Conservation (phyloP, 441 rosid species). For the Gossypium gossypioides region DNA sequence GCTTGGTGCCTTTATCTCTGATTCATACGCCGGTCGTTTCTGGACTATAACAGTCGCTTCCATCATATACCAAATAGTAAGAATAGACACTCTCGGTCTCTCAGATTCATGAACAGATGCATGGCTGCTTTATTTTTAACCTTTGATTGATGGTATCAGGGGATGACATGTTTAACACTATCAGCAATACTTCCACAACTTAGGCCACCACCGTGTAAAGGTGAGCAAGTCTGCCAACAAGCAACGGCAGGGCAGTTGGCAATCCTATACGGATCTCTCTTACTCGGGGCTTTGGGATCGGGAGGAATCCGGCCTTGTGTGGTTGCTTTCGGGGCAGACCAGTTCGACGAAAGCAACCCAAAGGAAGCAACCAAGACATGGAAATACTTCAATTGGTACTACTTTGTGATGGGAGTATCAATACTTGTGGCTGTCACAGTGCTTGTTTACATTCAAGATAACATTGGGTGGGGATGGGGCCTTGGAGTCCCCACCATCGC, state of each 20-base stretch:
- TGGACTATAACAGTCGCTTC: constrained; percentile 75
- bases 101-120: too few species aligned
- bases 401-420: constrained; percentile 76
- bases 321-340: constrained; percentile 89
- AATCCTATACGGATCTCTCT: constrained; percentile 49
- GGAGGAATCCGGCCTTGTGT: constrained; percentile 97
- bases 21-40: constrained; percentile 68
- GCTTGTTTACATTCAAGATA: constrained; percentile 72
- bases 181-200: constrained; percentile 43
- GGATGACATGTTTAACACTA: constrained; percentile 52
- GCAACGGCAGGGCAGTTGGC: constrained; percentile 58
- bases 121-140: too few species aligned
- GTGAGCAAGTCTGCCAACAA: constrained; percentile 42
- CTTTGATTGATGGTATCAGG: constrained; percentile 26
- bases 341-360: constrained; percentile 73
- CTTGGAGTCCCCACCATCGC: constrained; percentile 73
- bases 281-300: constrained; percentile 66
- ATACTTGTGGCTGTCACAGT: constrained; percentile 65
- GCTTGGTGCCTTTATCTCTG: constrained; percentile 79
- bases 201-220: constrained; percentile 59
- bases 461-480: constrained; percentile 83
- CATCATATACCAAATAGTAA: constrained; percentile 61
- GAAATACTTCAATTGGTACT: constrained; percentile 91
- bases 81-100: background rate
- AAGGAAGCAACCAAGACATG: constrained; percentile 59